phyloP scores from a whole-genome alignment of 2,329 filamentous ascomycete species.

The Chrysoporthe cubensis region DNA sequence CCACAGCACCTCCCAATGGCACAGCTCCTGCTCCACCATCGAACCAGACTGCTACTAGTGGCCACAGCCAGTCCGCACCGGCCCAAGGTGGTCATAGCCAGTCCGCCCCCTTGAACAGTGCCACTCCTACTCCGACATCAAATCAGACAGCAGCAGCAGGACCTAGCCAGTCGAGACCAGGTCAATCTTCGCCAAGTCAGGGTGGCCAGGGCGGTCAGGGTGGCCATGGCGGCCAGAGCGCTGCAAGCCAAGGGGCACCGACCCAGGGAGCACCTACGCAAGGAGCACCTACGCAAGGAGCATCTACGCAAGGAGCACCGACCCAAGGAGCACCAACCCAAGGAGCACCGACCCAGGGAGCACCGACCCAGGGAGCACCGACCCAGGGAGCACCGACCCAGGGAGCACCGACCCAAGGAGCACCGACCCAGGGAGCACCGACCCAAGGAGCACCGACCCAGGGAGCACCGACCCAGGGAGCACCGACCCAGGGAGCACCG shows the following conservation, averaged over 20 bases:
- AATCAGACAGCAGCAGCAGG: slow-evolving; percentile 1
- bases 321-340: neutral
- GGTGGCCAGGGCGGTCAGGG: neutral
- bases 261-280: too few relatives aligned
- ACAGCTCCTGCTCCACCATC: slow-evolving; percentile 17
- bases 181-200: neutral
- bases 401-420: slow-evolving; percentile 3
- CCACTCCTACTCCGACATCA: slow-evolving; percentile 15
- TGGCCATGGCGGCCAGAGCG: neutral
- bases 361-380: neutral
- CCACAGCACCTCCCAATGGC: slow-evolving; percentile 20
- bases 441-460: slow-evolving; percentile 5
- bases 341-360: neutral
- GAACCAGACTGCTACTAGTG: slow-evolving; percentile 16
- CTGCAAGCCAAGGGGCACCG: too few relatives aligned
- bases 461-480: neutral
- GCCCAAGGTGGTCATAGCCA: slow-evolving; percentile 1
- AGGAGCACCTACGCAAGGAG: neutral
- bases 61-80: neutral
- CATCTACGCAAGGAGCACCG: slow-evolving; percentile 1
- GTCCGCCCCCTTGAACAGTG: slow-evolving; percentile 17
- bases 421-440: neutral
- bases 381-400: slow-evolving; percentile 10
- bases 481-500: neutral
- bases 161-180: neutral